A percentile compares a stretch with the other conserved stretches of the same genome.
phyloP scores from a whole-genome alignment of 768 basidiomycete species.

The Strobilomyces dryophilus region DNA sequence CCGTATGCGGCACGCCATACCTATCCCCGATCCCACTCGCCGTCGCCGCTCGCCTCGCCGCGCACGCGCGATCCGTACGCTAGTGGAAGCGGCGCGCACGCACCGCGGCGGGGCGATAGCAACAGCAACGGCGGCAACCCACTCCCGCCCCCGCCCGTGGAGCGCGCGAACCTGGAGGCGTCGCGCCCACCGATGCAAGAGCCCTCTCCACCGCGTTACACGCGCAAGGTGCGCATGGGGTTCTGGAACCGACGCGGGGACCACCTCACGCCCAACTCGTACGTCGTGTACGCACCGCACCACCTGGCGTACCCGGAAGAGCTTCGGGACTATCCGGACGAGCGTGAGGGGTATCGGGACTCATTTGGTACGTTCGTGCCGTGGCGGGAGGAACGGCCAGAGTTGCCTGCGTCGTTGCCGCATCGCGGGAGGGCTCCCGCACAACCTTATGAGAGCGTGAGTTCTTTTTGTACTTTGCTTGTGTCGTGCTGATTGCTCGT shows the following conservation, averaged over 20 bases:
- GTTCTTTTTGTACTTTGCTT: constrained; percentile 5
- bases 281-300: constrained; percentile 63
- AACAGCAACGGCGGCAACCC: constrained; percentile 16
- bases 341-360: constrained; percentile 53
- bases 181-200: constrained; percentile 27
- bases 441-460: constrained; percentile 53
- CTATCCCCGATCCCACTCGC: constrained; percentile 3
- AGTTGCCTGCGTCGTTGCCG: constrained; percentile 62
- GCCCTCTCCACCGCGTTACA: constrained; percentile 27
- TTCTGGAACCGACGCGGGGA: constrained; percentile 79
- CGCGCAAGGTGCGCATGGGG: constrained; percentile 45
- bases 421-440: constrained; percentile 47
- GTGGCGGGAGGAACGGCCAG: constrained; percentile 45
- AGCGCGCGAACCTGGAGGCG: constrained; percentile 20
- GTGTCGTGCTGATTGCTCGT: neutral
- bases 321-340: constrained; percentile 53
- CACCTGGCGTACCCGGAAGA: constrained; percentile 56
- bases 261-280: constrained; percentile 52
- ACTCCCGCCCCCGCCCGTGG: constrained; percentile 28
- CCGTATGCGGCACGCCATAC: constrained; percentile 17
- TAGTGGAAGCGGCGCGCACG: neutral
- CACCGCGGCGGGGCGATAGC: constrained; percentile 12
- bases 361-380: constrained; percentile 41
- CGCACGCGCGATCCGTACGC: constrained; percentile 10
- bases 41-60: constrained; percentile 15